A percentile compares a stretch with the other conserved stretches of the same genome.
Conservation (phyloP, 2,329 filamentous ascomycete genomes). For the Clonostachys solani region DNA sequence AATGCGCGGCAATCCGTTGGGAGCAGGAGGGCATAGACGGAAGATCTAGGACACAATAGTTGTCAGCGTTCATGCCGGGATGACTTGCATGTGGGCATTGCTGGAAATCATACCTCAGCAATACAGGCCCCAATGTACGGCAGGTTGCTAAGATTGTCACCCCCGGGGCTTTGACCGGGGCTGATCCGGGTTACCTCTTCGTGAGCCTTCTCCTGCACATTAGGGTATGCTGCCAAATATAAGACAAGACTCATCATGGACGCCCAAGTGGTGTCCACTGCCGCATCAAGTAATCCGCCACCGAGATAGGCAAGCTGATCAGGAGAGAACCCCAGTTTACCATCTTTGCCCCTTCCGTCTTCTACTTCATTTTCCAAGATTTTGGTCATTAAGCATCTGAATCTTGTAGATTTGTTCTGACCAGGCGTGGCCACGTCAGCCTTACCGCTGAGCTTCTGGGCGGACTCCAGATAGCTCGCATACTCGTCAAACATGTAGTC, state of each 20-base stretch:
- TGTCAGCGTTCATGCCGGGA: background rate
- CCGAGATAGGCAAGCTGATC: background rate
- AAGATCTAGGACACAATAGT: background rate
- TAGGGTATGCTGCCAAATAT: constrained; percentile 3
- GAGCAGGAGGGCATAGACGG: background rate
- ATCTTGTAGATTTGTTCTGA: background rate
- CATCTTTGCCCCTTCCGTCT: background rate
- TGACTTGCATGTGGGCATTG: too few species aligned
- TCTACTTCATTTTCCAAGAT: background rate
- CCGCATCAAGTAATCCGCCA: background rate
- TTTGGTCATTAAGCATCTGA: background rate
- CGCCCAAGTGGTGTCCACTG: background rate
- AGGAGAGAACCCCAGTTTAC: too few species aligned
- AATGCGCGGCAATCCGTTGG: background rate
- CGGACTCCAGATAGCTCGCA: background rate
- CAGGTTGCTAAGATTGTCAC: constrained; percentile 10
- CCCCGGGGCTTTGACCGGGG: constrained; percentile 13
- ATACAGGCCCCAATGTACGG: constrained; percentile 4
- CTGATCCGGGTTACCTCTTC: constrained; percentile 17
- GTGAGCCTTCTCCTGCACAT: constrained; percentile 14
- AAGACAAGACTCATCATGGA: background rate
- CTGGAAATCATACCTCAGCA: background rate
- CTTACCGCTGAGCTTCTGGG: background rate
- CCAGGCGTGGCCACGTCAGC: too few species aligned
- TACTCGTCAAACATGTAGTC: background rate